These are phyloP conservation scores for Saprolegnia diclina DNA, from an alignment of 352 stramenopile genomes.

Conservation along the genomic window DNA sequence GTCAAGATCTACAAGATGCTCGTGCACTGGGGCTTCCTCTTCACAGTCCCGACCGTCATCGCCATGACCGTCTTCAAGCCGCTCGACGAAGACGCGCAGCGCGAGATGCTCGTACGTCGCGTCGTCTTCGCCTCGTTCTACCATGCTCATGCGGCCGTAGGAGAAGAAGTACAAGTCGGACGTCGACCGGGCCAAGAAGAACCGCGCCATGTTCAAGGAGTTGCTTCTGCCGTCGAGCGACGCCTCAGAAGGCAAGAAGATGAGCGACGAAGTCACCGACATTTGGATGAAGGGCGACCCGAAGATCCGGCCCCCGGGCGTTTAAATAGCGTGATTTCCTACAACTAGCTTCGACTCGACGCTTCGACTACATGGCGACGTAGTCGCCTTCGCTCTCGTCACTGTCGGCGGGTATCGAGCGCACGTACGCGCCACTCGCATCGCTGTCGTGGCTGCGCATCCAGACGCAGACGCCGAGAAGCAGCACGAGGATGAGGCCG, in stretches of 20 bases:
- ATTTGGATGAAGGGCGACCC: constrained; percentile 36
- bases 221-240: constrained; percentile 50
- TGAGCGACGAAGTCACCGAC: constrained; percentile 71
- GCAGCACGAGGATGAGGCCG: neutral
- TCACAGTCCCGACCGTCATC: constrained; percentile 61
- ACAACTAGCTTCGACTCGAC: too few relatives aligned
- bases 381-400: constrained; percentile 12
- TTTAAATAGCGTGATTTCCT: constrained; percentile 1
- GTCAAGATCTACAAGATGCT: constrained; percentile 77
- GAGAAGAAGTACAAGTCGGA: constrained; percentile 67
- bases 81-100: constrained; percentile 68
- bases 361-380: constrained; percentile 3
- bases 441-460: constrained; percentile 6
- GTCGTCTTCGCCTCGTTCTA: neutral
- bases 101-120: constrained; percentile 59
- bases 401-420: constrained; percentile 3
- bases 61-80: constrained; percentile 69
- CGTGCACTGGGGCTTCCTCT: constrained; percentile 66
- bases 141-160: constrained; percentile 30
- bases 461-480: neutral
- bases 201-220: constrained; percentile 70
- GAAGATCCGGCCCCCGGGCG: constrained; percentile 16
- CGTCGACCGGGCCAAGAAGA: constrained; percentile 47
- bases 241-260: constrained; percentile 59
- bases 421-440: neutral